Percentiles rank a stretch among this genome's conserved stretches.
phyloP scores from a whole-genome alignment of 306 rosid species.

The Vigna unguiculata region DNA sequence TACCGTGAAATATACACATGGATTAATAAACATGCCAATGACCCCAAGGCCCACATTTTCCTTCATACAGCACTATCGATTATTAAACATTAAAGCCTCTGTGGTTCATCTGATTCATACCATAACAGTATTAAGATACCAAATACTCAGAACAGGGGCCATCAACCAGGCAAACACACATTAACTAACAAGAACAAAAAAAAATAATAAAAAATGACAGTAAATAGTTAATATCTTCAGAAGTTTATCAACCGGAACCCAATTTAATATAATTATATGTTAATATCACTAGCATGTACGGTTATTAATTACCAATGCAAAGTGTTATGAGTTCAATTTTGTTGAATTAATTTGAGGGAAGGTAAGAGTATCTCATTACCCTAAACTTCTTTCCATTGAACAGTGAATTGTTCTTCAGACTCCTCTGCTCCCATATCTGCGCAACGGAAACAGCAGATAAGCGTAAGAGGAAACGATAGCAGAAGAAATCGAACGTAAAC shows the following conservation, averaged over 20 bases:
- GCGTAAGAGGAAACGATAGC: constrained; percentile 13
- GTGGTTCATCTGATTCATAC: constrained; percentile 9
- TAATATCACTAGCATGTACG: not conserved
- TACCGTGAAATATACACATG: not conserved
- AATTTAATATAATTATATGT: not conserved
- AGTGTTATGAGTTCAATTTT: not conserved
- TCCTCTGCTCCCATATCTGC: constrained; percentile 85
- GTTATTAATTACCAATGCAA: not conserved
- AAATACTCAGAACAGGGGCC: constrained; percentile 12
- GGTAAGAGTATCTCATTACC: constrained; percentile 47
- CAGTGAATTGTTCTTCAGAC: constrained; percentile 65
- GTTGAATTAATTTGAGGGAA: not conserved
- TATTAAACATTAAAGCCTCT: not conserved
- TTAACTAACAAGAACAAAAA: not conserved
- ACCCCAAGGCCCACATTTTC: not conserved
- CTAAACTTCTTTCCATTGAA: constrained; percentile 87
- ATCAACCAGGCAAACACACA: not conserved
- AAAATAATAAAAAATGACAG: not conserved
- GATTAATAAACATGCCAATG: not conserved
- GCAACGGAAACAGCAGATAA: constrained; percentile 3
- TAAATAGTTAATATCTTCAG: not conserved
- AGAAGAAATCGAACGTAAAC: too few relatives aligned
- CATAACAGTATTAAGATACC: constrained; percentile 16
- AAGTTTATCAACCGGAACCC: not conserved
- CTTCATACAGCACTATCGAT: not conserved